Conservation (phyloP, 495 filamentous ascomycete species). For the Lepidopterella palustris region DNA sequence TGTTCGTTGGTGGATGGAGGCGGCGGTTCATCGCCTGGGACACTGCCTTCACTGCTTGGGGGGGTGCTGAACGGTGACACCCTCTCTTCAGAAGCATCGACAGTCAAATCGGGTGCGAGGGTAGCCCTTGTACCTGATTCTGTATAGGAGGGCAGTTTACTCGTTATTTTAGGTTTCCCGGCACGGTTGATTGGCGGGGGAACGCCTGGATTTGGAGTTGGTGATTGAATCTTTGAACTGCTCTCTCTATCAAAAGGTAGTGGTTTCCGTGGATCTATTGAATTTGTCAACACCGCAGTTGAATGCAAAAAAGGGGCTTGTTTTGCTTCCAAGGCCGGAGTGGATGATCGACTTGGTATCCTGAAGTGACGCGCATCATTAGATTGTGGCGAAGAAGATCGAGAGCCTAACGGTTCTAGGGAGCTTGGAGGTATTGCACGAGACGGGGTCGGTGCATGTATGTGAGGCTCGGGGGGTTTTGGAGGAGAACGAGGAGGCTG, state of each 20-base stretch:
- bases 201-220: slow-evolving; percentile 29
- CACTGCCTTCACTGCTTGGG: slow-evolving; percentile 65
- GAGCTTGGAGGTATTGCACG: slow-evolving; percentile 40
- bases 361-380: slow-evolving; percentile 48
- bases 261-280: slow-evolving; percentile 18
- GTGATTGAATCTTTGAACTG: slow-evolving; percentile 6
- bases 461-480: slow-evolving; percentile 36
- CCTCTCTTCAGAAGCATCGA: slow-evolving; percentile 40
- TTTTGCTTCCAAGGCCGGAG: slow-evolving; percentile 42
- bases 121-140: slow-evolving; percentile 17
- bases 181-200: slow-evolving; percentile 75
- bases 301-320: slow-evolving; percentile 26
- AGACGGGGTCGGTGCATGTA: slow-evolving; percentile 33
- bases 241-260: not conserved
- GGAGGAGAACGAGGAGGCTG: slow-evolving; percentile 73
- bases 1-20: slow-evolving; percentile 12
- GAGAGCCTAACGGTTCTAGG: slow-evolving; percentile 43
- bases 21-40: slow-evolving; percentile 33
- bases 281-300: slow-evolving; percentile 8
- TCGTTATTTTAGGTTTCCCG: slow-evolving; percentile 69
- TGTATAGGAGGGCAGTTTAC: slow-evolving; percentile 36
- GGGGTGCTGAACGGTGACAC: slow-evolving; percentile 89
- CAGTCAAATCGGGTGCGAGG: slow-evolving; percentile 34
- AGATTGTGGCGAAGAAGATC: slow-evolving; percentile 43
- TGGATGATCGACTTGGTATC: slow-evolving; percentile 46